phyloP scores from a whole-genome alignment of 176 grass and related monocot genomes.

The Phyllostachys edulis region DNA sequence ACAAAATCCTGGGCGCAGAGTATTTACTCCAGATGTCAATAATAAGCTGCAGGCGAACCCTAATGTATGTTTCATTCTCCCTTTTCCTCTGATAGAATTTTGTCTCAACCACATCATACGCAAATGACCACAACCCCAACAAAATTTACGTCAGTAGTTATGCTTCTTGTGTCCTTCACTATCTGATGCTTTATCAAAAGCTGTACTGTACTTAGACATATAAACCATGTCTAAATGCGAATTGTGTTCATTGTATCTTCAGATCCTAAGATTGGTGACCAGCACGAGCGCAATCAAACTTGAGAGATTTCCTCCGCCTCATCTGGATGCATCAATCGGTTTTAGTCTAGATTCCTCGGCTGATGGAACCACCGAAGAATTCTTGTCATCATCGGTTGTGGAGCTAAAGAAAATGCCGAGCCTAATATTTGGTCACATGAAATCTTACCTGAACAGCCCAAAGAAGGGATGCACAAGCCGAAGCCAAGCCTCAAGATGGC shows the following conservation, averaged over 20 bases:
- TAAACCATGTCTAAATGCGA: neutral
- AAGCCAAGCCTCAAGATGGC: slow-evolving; percentile 59
- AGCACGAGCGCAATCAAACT: slow-evolving; percentile 69
- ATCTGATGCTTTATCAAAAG: neutral
- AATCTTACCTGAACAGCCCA: slow-evolving; percentile 52
- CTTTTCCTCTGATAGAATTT: neutral
- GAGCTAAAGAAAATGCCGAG: slow-evolving; percentile 54
- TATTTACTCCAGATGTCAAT: slow-evolving; percentile 61
- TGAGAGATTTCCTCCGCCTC: slow-evolving; percentile 92
- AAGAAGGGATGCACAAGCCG: slow-evolving; percentile 47
- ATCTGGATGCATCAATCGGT: slow-evolving; percentile 85
- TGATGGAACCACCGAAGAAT: slow-evolving; percentile 45
- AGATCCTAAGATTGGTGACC: slow-evolving; percentile 71
- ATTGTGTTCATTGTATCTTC: slow-evolving; percentile 31
- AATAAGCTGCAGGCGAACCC: slow-evolving; percentile 35
- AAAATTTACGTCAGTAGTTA: neutral
- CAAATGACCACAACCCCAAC: neutral
- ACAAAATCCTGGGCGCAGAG: slow-evolving; percentile 56
- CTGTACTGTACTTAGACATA: neutral
- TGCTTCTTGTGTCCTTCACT: neutral
- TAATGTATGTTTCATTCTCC: slow-evolving; percentile 44
- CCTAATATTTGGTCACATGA: slow-evolving; percentile 47
- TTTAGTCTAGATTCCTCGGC: slow-evolving; percentile 34
- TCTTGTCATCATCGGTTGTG: slow-evolving; percentile 54
- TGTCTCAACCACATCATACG: neutral